Percentiles rank a stretch among this genome's conserved stretches.
These are phyloP conservation scores for Acanthamoeba sp. DNA, from an alignment of 208 protist species.

Conservation along the genomic window DNA sequence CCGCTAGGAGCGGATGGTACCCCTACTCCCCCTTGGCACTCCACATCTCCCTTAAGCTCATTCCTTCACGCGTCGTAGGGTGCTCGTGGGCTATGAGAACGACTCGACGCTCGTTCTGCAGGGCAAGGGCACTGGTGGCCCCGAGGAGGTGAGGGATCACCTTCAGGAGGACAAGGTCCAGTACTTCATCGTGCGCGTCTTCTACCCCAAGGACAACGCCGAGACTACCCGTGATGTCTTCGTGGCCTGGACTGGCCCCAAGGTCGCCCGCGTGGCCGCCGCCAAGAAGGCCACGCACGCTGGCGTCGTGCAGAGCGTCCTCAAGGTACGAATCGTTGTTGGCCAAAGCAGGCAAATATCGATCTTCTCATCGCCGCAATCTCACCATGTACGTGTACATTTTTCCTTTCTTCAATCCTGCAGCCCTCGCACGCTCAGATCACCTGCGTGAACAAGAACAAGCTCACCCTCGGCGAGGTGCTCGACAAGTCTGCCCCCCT, in stretches of 20 bases:
- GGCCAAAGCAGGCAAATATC: too few relatives aligned
- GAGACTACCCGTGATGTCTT: constrained; percentile 39
- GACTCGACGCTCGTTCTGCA: not conserved
- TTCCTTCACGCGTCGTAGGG: constrained; percentile 15
- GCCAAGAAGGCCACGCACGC: constrained; percentile 49
- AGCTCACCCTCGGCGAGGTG: constrained; percentile 32
- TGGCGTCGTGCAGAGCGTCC: not conserved
- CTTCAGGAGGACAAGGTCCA: constrained; percentile 53
- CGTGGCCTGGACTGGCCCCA: constrained; percentile 37
- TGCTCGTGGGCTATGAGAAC: constrained; percentile 47
- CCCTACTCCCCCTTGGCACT: not conserved
- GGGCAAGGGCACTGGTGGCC: constrained; percentile 46
- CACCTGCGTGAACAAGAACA: constrained; percentile 50
- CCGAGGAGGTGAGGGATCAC: constrained; percentile 3
- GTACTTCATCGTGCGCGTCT: constrained; percentile 52
- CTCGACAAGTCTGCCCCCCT: constrained; percentile 10
- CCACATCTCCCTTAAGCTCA: not conserved
- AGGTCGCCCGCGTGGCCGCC: not conserved
- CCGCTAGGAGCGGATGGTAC: constrained; percentile 35
- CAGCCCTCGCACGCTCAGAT: constrained; percentile 52
- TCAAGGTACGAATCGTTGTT: constrained; percentile 8
- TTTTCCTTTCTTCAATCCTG: not conserved
- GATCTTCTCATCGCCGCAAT: too few relatives aligned
- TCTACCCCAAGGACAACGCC: constrained; percentile 19
- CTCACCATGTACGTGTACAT: not conserved